Base-by-base conservation (phyloP, 192 early-diverging fungal species). In the Mortierella alpina region DNA sequence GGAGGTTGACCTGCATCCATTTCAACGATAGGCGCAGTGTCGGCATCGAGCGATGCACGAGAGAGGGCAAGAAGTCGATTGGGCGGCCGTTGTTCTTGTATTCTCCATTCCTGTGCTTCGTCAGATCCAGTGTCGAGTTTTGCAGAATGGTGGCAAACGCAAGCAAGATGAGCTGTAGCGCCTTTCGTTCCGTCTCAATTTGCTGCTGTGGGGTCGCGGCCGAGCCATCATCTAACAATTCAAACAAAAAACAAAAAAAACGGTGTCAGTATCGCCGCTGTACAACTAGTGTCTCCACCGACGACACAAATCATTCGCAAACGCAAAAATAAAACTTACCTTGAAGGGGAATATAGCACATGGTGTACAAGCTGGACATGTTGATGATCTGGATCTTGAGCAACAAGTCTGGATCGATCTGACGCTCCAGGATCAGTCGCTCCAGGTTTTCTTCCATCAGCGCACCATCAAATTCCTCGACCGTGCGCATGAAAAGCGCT, bases 381-480 rank as follows among this genome's bases (percentile, higher is more conserved):
- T 80, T 80, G 65, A 80, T 61, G n/a, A 80, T 80, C 49, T 72
- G 77, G 42, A 80, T 80, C 52, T 72, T 80, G 59, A 80, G 77
- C 66, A 80, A 57, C 59, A 80, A 42, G 11, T 80, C 70, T 0
- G 64, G 70, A 18, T 80, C 77, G 18, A 80, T 63, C 65, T 68
- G 66, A 7, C 77, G 70, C 14, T 72, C 77, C 53, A 72, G 51
- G 39, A 80, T 72, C 41, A 80, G 14, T 14, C 52, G 47, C 49
- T 80, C 70, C 13, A 82, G 52, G 7, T 52, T 51, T 45, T 40
- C 51, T 44, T 59, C 58, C 68, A 82, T 69, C 15, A 70, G 5
- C 7, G 60, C 40, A 22, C 44, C 20, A 52, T 66, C 73, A 50
- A 73, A 70, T 18, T 70, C 72, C 7, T 75, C 83, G 13, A 70